Base-by-base conservation (phyloP, 2,329 filamentous ascomycete genomes). In the Pseudogymnoascus verrucosus region DNA sequence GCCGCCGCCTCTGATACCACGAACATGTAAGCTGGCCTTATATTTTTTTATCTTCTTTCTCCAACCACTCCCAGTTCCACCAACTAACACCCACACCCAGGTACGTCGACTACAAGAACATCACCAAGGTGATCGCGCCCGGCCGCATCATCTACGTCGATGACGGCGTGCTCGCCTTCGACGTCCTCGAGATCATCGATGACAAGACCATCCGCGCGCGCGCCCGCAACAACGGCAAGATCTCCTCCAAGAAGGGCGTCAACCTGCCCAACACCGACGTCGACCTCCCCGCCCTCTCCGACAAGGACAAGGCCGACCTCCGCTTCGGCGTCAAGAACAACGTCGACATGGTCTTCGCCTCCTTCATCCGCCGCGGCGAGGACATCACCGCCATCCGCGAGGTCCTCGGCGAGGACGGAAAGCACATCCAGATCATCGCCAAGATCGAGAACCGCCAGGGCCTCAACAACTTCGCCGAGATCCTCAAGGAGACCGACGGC, bases 381-480 rank as follows among this genome's bases (percentile, higher is more conserved):
- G 95, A 99, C 77, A 96, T 99, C 82, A 85, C 83, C 71, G 87
- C 93, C 73, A 99, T 99, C 77, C 93, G 95, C 70, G 84, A 89
- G 69, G 89, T 98, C 67, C 87, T 99, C 62, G 95, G 95, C 67
- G 85, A 91, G 74, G 89, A 96, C 51, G 95, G 95, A 78, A 91
- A 90, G 80, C 88, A 96, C 78, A 97, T 99, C 74, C 93, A 99
- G 83, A 96, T 99, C 81, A 98, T 99, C 76, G 90, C 95, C 85
- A 99, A 99, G 89, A 96, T 99, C 71, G 95, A 99, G 86, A 99
- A 99, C 84, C 91, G 96, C 78, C 95, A 99, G 81, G 95, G 95
- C 79, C 90, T 99, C 69, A 98, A 99, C 88, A 99, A 99, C 86
- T 99, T 99, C 78, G 88, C 90, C 72, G 93, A 98, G 82, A 99